Base-by-base conservation (phyloP, 176 grass and related monocot genomes). In the Pharus latifolius region DNA sequence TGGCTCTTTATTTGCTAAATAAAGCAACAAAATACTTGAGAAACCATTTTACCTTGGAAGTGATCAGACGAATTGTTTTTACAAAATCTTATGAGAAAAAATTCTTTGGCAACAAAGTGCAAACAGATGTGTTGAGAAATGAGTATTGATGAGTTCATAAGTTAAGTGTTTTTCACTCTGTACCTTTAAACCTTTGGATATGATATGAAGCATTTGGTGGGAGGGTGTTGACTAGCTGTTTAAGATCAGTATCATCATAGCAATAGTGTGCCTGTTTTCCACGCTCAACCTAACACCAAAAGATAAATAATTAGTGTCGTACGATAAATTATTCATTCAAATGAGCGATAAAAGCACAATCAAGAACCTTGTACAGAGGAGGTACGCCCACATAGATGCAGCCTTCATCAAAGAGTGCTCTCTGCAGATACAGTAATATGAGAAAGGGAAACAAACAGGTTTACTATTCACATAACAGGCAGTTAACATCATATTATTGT, bases 341-440 rank as follows among this genome's bases (percentile, higher is more conserved):
- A 51, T 16, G 15, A 34, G 56, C 57, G 57, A 17, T 44, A 2
- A 32, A 29, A 32, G 33, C 65, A 71, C 12, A 46, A 74, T 41
- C 51, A 26, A 5, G 51, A 63, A 92, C 95, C 87, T 99, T 99
- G 51, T 94, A 99, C 60, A 99, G 90, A 74, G 95, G 95, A 65
- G 95, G 95, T 20, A 99, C 95, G 41, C 90, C 90, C 63, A 99
- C 95, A 31, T 94, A 99, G 52, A 99, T 94, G 78, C 81, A 94
- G 69, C 95, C 87, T 91, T 99, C 90, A 75, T 99, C 90, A 15
- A 99, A 99, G 35, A 99, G 76, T 64, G 95, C 62, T 88, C 74
- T 99, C 95, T 99, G 63, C 71, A 91, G 26, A 47, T 41, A 76
- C 12, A 49, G 61, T n/a, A 85, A n/a, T 41, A 73, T 47, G 15